Conservation (phyloP, 2,329 filamentous ascomycete species). For the Magnaporthiopsis rhizophila region DNA sequence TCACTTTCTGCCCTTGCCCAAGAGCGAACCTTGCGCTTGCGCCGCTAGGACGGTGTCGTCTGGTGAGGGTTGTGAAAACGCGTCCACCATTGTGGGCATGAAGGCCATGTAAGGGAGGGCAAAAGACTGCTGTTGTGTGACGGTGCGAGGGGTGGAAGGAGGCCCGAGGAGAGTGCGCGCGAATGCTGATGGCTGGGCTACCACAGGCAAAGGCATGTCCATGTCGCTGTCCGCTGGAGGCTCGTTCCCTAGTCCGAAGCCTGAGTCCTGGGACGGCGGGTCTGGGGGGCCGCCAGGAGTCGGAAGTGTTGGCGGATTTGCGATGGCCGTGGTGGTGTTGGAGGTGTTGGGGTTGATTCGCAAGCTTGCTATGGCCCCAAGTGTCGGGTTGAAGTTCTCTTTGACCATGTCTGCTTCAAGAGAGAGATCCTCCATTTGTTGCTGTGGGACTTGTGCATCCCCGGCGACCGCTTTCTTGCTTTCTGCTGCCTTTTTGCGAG, state of each 20-base stretch:
- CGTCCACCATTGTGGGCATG: constrained; percentile 43
- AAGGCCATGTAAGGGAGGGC: constrained; percentile 43
- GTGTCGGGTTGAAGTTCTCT: constrained; percentile 13
- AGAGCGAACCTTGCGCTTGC: constrained; percentile 78
- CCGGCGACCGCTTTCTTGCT: constrained; percentile 27
- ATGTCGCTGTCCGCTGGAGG: background rate
- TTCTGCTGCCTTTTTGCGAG: constrained; percentile 70
- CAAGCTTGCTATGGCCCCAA: constrained; percentile 14
- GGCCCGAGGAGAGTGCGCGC: constrained; percentile 44
- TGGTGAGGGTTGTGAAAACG: constrained; percentile 80
- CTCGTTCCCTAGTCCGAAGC: background rate
- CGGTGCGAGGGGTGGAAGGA: constrained; percentile 16
- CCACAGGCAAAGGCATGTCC: constrained; percentile 9
- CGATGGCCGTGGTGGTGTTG: constrained; percentile 10
- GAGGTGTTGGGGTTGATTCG: constrained; percentile 14
- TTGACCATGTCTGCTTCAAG: constrained; percentile 15
- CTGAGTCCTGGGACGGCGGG: background rate
- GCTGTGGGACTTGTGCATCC: constrained; percentile 15
- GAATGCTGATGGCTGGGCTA: constrained; percentile 44
- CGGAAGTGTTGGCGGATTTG: background rate
- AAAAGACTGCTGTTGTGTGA: constrained; percentile 23
- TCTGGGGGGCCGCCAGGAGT: background rate
- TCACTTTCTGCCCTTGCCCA: constrained; percentile 40
- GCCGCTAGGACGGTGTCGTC: constrained; percentile 84
- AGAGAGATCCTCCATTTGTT: constrained; percentile 16